Conservation (phyloP, 1,284 basidiomycete species). For the Trichosporon sp. region DNA sequence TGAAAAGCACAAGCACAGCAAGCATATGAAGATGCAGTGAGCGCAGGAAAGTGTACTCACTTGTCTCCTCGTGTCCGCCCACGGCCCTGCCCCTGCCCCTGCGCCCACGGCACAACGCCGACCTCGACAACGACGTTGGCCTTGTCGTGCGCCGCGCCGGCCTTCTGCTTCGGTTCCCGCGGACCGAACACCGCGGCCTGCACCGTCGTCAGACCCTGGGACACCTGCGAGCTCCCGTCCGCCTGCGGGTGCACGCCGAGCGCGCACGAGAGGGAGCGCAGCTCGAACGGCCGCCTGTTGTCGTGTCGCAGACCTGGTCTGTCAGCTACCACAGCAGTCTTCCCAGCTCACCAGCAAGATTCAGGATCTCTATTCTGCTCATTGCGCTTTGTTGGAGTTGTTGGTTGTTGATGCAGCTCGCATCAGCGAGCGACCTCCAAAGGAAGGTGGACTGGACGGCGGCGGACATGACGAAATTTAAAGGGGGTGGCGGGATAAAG, state of each 20-base stretch:
- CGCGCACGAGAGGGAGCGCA: slow-evolving; percentile 75
- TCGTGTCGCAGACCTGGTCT: slow-evolving; percentile 66
- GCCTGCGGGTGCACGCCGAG: slow-evolving; percentile 68
- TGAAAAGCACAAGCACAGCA: too few relatives aligned
- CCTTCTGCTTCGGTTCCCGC: slow-evolving; percentile 72
- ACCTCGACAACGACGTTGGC: slow-evolving; percentile 83
- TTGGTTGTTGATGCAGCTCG: neutral
- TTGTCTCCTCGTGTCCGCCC: slow-evolving; percentile 71
- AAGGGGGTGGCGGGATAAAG: neutral
- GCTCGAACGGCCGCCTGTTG: slow-evolving; percentile 81
- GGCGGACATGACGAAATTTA: neutral
- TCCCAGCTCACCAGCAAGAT: slow-evolving; percentile 17
- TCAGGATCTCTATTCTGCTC: slow-evolving; percentile 23
- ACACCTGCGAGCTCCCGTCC: slow-evolving; percentile 77
- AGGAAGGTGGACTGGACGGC: neutral
- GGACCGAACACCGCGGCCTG: slow-evolving; percentile 85
- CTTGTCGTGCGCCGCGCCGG: slow-evolving; percentile 71
- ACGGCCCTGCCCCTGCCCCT: slow-evolving; percentile 58
- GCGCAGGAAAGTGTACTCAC: too few relatives aligned
- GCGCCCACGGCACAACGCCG: slow-evolving; percentile 77
- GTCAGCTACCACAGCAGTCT: neutral
- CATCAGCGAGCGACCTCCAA: neutral
- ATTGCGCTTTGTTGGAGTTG: slow-evolving; percentile 1
- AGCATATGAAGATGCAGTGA: too few relatives aligned
- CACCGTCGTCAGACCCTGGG: slow-evolving; percentile 86